Percentiles rank a stretch among this genome's conserved stretches.
Evolutionary conservation across 495 filamentous ascomycete genomes (phyloP).

Genomic region (Daldinia caldariorum): DNA sequence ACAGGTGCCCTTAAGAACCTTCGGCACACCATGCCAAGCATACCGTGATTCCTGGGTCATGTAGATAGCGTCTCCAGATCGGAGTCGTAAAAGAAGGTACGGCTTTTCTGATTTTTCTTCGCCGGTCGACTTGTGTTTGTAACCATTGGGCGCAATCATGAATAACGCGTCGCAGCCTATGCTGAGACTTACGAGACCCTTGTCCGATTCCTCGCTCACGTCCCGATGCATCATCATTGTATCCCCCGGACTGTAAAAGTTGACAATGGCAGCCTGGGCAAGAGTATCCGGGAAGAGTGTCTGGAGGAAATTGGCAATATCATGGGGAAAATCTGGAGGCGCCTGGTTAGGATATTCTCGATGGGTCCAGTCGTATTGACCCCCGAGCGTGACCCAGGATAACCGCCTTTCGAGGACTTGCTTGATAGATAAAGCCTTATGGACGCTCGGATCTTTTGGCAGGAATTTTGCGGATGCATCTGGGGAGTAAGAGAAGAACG

Average conservation of each 20-base stretch:
- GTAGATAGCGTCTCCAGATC: constrained; percentile 83
- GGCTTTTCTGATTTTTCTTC: constrained; percentile 44
- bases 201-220: constrained; percentile 80
- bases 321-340: constrained; percentile 78
- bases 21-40: constrained; percentile 95
- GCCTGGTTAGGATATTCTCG: constrained; percentile 75
- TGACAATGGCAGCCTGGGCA: constrained; percentile 89
- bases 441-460: constrained; percentile 72
- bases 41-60: constrained; percentile 82
- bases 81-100: constrained; percentile 71
- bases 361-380: constrained; percentile 92
- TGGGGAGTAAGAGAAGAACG: constrained; percentile 60
- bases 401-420: constrained; percentile 78
- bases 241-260: constrained; percentile 88
- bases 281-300: constrained; percentile 74
- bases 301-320: constrained; percentile 71
- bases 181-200: constrained; percentile 82
- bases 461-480: constrained; percentile 56
- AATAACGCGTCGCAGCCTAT: constrained; percentile 91
- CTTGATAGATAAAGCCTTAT: constrained; percentile 73
- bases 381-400: constrained; percentile 92
- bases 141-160: constrained; percentile 62
- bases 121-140: constrained; percentile 32
- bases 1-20: constrained; percentile 78
- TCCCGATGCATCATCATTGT: constrained; percentile 90